Percentiles rank a stretch among this genome's conserved stretches.
These are phyloP conservation scores for Raphanus raphanistrum DNA, from an alignment of 345 rosid species.

Conservation along the genomic window DNA sequence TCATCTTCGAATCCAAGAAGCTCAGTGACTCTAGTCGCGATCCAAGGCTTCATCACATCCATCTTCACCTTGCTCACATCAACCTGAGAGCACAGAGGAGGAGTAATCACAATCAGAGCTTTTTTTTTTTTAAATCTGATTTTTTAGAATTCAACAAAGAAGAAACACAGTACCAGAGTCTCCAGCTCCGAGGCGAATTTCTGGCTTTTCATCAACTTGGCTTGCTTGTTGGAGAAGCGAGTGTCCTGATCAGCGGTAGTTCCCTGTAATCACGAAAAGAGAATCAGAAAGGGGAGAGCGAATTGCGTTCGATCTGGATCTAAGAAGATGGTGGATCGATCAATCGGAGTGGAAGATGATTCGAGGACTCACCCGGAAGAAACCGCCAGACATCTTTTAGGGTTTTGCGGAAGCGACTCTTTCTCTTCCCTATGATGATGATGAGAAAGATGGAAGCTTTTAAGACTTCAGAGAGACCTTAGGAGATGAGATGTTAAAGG, in stretches of 20 bases:
- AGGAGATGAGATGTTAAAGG: not conserved
- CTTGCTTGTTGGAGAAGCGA: constrained; percentile 98
- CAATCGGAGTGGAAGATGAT: not conserved
- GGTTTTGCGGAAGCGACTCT: constrained; percentile 30
- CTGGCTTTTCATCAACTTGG: constrained; percentile 86
- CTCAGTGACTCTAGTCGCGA: constrained; percentile 87
- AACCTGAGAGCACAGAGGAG: constrained; percentile 48
- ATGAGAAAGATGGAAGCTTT: constrained; percentile 16
- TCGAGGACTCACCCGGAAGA: constrained; percentile 57
- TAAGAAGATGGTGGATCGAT: not conserved
- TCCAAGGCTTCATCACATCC: constrained; percentile 96
- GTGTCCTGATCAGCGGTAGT: constrained; percentile 98
- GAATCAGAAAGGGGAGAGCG: not conserved
- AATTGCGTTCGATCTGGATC: constrained; percentile 38
- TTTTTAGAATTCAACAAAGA: too few relatives aligned
- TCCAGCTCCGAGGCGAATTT: constrained; percentile 89
- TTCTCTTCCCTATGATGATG: not conserved
- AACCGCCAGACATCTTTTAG: constrained; percentile 73
- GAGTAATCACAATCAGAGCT: not conserved
- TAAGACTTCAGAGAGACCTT: not conserved
- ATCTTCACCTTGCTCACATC: constrained; percentile 88
- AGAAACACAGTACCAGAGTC: constrained; percentile 59
- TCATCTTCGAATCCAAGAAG: constrained; percentile 98
- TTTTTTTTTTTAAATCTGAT: too few relatives aligned
- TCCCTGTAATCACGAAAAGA: constrained; percentile 47